A percentile compares a stretch with the other conserved stretches of the same genome.
Conservation (phyloP, 1,284 basidiomycete species). For the Irpex sp. region DNA sequence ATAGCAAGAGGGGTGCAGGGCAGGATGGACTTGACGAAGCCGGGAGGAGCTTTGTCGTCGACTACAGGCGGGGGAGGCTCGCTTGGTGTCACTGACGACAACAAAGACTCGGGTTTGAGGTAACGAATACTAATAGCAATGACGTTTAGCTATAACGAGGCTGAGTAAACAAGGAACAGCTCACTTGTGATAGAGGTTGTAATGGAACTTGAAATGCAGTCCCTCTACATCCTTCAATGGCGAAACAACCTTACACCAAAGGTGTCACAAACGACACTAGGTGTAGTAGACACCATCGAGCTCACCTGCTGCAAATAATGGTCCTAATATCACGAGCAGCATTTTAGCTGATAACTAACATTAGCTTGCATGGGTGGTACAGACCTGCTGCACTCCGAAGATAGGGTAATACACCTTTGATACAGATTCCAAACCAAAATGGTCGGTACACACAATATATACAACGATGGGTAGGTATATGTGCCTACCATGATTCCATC, state of each 20-base stretch:
- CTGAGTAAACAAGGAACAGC: conserved; percentile 17
- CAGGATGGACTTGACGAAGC: conserved; percentile 89
- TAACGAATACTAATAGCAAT: conserved; percentile 76
- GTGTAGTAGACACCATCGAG: not conserved
- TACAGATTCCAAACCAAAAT: not conserved
- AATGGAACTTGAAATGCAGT: conserved; percentile 92
- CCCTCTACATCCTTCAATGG: conserved; percentile 98
- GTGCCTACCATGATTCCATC: conserved; percentile 91
- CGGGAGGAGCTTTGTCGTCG: conserved; percentile 65
- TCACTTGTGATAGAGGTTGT: conserved; percentile 95
- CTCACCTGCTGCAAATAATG: conserved; percentile 89
- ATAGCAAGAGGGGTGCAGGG: conserved; percentile 97
- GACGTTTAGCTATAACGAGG: not conserved
- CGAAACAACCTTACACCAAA: conserved; percentile 67
- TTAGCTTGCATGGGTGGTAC: conserved; percentile 21
- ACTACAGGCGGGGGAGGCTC: conserved; percentile 31
- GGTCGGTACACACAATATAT: conserved; percentile 4
- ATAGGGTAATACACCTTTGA: conserved; percentile 88
- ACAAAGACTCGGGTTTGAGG: conserved; percentile 59
- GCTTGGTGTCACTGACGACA: conserved; percentile 39
- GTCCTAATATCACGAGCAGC: conserved; percentile 51
- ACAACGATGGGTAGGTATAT: conserved; percentile 8
- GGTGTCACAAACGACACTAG: not conserved
- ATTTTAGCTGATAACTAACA: conserved; percentile 5
- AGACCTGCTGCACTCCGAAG: conserved; percentile 78